A percentile compares a stretch with the other conserved stretches of the same genome.
Conservation (phyloP, 2,329 filamentous ascomycete species). For the Dothidotthia symphoricarpi region DNA sequence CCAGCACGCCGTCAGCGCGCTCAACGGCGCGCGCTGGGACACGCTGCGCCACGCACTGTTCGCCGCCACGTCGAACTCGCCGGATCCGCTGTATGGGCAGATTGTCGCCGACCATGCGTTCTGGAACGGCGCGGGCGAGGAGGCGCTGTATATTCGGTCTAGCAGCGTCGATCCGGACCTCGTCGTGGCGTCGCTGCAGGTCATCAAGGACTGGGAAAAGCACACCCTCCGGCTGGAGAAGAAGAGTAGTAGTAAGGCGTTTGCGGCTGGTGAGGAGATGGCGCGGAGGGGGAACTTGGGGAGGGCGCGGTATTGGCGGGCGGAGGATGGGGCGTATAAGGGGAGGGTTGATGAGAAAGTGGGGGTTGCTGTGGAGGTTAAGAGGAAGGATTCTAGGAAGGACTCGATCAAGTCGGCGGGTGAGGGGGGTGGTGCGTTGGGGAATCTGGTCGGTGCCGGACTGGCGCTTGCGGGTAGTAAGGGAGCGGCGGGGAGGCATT, state of each 20-base stretch:
- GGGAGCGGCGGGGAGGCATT: no score
- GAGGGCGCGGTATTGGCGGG: constrained; percentile 26
- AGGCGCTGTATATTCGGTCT: constrained; percentile 26
- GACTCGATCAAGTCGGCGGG: background rate
- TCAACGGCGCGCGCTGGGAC: constrained; percentile 29
- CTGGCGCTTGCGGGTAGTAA: constrained; percentile 6
- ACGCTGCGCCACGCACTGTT: constrained; percentile 36
- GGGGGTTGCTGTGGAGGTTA: constrained; percentile 12
- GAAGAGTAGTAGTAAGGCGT: constrained; percentile 16
- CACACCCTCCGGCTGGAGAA: constrained; percentile 26
- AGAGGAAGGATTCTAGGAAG: constrained; percentile 8
- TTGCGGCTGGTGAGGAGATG: constrained; percentile 18
- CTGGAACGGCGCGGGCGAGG: constrained; percentile 31
- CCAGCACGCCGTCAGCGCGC: constrained; percentile 23
- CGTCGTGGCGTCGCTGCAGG: constrained; percentile 32
- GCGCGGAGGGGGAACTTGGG: constrained; percentile 27
- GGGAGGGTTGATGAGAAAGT: constrained; percentile 5
- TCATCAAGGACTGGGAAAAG: constrained; percentile 38
- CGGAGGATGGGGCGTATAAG: constrained; percentile 20
- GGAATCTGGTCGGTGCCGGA: constrained; percentile 13
- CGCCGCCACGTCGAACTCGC: constrained; percentile 14
- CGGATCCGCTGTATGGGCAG: constrained; percentile 32
- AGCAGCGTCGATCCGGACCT: constrained; percentile 24
- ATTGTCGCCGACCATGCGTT: constrained; percentile 39
- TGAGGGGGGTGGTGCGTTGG: constrained; percentile 7